Evolutionary conservation across 495 filamentous ascomycete genomes (phyloP).

Genomic region (Penicillium lividum): DNA sequence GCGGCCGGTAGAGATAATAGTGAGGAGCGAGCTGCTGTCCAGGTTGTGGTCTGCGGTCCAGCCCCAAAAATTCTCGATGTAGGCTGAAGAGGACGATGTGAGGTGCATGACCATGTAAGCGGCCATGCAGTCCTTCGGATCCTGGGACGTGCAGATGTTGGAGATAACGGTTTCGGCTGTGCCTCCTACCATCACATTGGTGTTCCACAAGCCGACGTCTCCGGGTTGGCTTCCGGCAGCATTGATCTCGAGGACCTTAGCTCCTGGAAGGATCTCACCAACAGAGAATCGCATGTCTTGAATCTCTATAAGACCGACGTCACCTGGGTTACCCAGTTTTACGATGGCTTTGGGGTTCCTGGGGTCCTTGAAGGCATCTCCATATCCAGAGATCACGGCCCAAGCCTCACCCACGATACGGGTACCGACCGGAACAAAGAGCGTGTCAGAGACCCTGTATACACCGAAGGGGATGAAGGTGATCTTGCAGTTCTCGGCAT

Average conservation of each 20-base stretch:
- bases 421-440: conserved; percentile 54
- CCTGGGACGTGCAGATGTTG: conserved; percentile 40
- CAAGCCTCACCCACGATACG: conserved; percentile 59
- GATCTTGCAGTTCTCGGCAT: conserved; percentile 51
- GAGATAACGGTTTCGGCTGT: conserved; percentile 42
- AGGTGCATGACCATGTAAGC: conserved; percentile 57
- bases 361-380: conserved; percentile 53
- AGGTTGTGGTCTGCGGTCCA: conserved; percentile 63
- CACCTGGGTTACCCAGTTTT: conserved; percentile 54
- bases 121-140: conserved; percentile 42
- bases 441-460: conserved; percentile 59
- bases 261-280: conserved; percentile 51
- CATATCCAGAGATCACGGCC: conserved; percentile 50
- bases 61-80: conserved; percentile 63
- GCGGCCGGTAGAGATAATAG: conserved; percentile 51
- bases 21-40: conserved; percentile 34
- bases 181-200: conserved; percentile 55
- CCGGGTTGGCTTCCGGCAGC: conserved; percentile 51
- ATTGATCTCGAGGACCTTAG: conserved; percentile 52
- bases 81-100: conserved; percentile 48
- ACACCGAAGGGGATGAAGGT: conserved; percentile 62
- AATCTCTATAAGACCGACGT: conserved; percentile 59
- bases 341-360: conserved; percentile 57
- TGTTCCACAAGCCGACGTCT: conserved; percentile 61
- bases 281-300: conserved; percentile 58